Base-by-base conservation (phyloP, 139 green algal genomes). In the Tetraselmis chui region DNA sequence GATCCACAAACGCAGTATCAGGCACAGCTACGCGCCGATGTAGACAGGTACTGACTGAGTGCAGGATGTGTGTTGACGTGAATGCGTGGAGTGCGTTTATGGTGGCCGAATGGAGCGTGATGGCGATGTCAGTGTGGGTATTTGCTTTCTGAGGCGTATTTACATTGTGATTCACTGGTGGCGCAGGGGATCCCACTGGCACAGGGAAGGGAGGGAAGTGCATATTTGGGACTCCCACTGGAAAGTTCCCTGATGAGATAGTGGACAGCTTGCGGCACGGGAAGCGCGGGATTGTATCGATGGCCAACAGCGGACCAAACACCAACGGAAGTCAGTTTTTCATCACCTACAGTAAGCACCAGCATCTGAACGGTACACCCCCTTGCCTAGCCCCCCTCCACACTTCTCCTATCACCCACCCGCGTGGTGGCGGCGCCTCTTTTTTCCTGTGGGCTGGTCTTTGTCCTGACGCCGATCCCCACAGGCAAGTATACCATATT, bases 281-380 rank as follows among this genome's bases (percentile, higher is more conserved):
- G 81, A 92, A 92, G 86, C 87, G 95, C 1, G 97, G 97, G 79
- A 93, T 98, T 11, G 75, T 99, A 75, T 95, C 92, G 26, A 99
- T 99, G 97, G 97, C 97, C 29, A 99, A 99, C 88, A 95, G 88
- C 77, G 97, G 97, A 0, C 94, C 94, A n/a, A 95, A 98, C 91
- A 96, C 93, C 0, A 98, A 98, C 75, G 94, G 80, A 74, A 92
- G 85, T 83, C 95, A 98, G 87, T 99, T 99, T 83, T 99, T 99
- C 90, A 92, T 99, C 76, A 95, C 90, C 0, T 99, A 98, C 89
- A 96, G 93, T 77, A 93, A 96, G 23, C 92, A 97, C n/a, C 78
- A 89, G 0, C 94, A 98, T 83, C 83, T 99, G 2, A 96, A 99
- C 79, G 97, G 97, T 77, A 92, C 90, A 85, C 91, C 92, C n/a